Percentiles rank a stretch among this genome's conserved stretches.
Evolutionary conservation across 768 basidiomycete species (phyloP).

Genomic region (Russula sp.): DNA sequence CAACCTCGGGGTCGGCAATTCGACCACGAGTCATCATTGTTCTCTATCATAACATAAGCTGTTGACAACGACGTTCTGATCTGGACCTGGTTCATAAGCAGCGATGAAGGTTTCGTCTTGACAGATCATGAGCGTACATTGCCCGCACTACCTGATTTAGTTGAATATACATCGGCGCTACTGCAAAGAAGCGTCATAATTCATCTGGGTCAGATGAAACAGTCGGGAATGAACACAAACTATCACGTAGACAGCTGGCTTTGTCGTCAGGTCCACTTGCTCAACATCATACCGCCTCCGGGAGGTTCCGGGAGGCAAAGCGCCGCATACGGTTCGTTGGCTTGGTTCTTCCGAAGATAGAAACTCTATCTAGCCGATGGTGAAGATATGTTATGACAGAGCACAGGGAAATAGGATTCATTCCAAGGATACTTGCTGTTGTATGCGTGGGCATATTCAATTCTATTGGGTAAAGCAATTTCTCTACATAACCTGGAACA

Average conservation of each 20-base stretch:
- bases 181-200: not conserved
- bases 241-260: not conserved
- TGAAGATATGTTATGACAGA: not conserved
- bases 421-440: not conserved
- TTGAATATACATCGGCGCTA: not conserved
- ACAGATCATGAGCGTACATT: not conserved
- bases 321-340: not conserved
- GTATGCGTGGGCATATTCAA: not conserved
- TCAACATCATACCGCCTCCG: not conserved
- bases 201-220: not conserved
- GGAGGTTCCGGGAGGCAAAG: not conserved
- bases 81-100: not conserved
- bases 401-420: not conserved
- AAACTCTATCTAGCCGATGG: not conserved
- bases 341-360: not conserved
- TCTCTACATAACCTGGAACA: not conserved
- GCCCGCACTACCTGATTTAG: not conserved
- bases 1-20: not conserved
- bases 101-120: not conserved
- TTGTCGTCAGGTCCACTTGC: not conserved
- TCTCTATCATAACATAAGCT: not conserved
- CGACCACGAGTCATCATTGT: not conserved
- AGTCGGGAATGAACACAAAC: not conserved
- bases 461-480: constrained; percentile 6
- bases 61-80: not conserved